Evolutionary conservation across 2,329 filamentous ascomycete genomes (phyloP).

Genomic region (Sarocladiaceae sp.): DNA sequence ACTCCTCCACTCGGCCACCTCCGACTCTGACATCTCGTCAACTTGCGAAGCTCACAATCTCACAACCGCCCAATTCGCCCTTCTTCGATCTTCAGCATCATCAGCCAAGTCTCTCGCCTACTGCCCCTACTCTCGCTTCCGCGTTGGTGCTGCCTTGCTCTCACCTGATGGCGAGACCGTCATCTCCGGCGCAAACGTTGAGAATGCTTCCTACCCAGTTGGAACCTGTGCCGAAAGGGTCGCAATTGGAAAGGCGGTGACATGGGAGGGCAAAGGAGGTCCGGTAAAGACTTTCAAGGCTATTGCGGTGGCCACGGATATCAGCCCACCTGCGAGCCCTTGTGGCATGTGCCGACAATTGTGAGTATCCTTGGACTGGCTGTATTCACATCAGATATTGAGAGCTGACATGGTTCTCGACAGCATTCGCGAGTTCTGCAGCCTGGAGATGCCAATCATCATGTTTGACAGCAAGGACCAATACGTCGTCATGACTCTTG

Average conservation of each 20-base stretch:
- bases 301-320: conserved; percentile 81
- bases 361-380: conserved; percentile 44
- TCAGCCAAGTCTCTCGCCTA: conserved; percentile 77
- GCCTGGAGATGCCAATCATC: conserved; percentile 68
- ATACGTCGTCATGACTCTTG: conserved; percentile 65
- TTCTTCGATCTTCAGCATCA: conserved; percentile 58
- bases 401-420: conserved; percentile 14
- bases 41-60: conserved; percentile 40
- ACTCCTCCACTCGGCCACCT: conserved; percentile 20
- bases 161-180: conserved; percentile 34
- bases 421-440: conserved; percentile 74
- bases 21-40: conserved; percentile 21
- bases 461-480: conserved; percentile 87
- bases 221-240: conserved; percentile 94
- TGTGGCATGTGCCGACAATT: conserved; percentile 98
- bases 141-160: conserved; percentile 80
- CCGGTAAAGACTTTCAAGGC: conserved; percentile 56
- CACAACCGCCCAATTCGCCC: conserved; percentile 57
- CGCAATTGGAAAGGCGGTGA: conserved; percentile 77
- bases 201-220: conserved; percentile 90
- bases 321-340: conserved; percentile 64
- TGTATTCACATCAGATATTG: too few species aligned
- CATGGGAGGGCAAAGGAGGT: conserved; percentile 35
- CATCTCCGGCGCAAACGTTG: conserved; percentile 73
- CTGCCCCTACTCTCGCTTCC: conserved; percentile 91